phyloP scores from a whole-genome alignment of 1,139 yeast species.

The Candida buenavistaensis region DNA sequence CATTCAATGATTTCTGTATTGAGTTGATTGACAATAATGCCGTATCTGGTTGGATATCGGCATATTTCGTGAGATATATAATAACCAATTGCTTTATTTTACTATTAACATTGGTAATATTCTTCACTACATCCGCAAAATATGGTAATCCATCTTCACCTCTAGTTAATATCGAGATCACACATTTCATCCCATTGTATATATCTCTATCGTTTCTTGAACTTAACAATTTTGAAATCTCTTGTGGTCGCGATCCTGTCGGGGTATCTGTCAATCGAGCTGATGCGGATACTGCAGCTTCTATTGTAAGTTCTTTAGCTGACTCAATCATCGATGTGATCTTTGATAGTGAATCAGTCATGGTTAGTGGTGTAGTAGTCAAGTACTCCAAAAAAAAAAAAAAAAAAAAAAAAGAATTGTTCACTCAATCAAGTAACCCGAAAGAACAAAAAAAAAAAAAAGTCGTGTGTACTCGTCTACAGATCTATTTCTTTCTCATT shows the following conservation, averaged over 20 bases:
- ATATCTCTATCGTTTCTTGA: conserved; percentile 74
- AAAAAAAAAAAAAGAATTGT: background rate
- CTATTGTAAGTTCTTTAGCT: conserved; percentile 76
- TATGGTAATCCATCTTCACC: conserved; percentile 63
- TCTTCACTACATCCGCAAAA: conserved; percentile 89
- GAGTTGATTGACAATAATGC: conserved; percentile 89
- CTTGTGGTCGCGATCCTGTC: conserved; percentile 55
- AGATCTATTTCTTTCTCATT: conserved; percentile 25
- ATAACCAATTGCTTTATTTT: conserved; percentile 78
- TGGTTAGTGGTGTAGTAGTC: conserved; percentile 12
- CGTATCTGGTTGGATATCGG: conserved; percentile 83
- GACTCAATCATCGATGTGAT: conserved; percentile 62
- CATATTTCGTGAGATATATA: conserved; percentile 72
- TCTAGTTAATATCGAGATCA: conserved; percentile 63
- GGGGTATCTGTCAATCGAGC: conserved; percentile 61
- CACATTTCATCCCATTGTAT: conserved; percentile 72
- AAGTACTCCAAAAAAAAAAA: background rate
- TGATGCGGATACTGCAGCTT: conserved; percentile 80
- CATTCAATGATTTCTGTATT: conserved; percentile 78
- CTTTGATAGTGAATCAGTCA: conserved; percentile 45
- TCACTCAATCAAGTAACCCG: background rate
- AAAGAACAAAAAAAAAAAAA: background rate
- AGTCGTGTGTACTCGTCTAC: background rate
- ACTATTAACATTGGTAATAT: conserved; percentile 69
- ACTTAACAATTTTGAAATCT: conserved; percentile 64